Evolutionary conservation across 805 yeast genomes (phyloP).

Genomic region (Yarrowia hollandica): DNA sequence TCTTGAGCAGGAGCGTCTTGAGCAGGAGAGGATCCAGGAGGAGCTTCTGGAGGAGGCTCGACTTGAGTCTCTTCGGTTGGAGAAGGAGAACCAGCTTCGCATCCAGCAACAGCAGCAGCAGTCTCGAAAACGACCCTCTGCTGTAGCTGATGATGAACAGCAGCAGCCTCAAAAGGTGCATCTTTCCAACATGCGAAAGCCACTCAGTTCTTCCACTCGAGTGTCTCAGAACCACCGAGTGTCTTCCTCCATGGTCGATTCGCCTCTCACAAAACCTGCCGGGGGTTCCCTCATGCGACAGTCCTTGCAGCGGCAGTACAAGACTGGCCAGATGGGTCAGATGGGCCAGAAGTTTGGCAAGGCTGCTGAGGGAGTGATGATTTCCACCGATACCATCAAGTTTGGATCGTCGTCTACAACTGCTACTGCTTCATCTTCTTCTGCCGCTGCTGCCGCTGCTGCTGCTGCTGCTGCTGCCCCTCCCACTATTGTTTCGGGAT

Average conservation of each 20-base stretch:
- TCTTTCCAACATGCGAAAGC: constrained; percentile 28
- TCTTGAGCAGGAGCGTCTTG: background rate
- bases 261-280: constrained; percentile 13
- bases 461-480: background rate
- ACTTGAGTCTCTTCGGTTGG: constrained; percentile 1
- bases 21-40: constrained; percentile 9
- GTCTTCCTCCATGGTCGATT: constrained; percentile 16
- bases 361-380: constrained; percentile 28
- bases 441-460: background rate
- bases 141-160: constrained; percentile 2
- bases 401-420: constrained; percentile 35
- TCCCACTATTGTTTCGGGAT: no score
- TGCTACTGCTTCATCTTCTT: background rate
- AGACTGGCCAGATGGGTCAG: constrained; percentile 18
- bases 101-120: constrained; percentile 3
- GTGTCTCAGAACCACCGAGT: constrained; percentile 4
- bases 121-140: background rate
- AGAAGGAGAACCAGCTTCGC: constrained; percentile 14
- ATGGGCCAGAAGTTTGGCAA: constrained; percentile 12
- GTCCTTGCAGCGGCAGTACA: constrained; percentile 17
- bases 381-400: constrained; percentile 37
- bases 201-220: background rate
- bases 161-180: constrained; percentile 10
- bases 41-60: constrained; percentile 23
- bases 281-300: constrained; percentile 17